Base-by-base conservation (phyloP, 2,329 filamentous ascomycete species). In the Xylaria sp. region DNA sequence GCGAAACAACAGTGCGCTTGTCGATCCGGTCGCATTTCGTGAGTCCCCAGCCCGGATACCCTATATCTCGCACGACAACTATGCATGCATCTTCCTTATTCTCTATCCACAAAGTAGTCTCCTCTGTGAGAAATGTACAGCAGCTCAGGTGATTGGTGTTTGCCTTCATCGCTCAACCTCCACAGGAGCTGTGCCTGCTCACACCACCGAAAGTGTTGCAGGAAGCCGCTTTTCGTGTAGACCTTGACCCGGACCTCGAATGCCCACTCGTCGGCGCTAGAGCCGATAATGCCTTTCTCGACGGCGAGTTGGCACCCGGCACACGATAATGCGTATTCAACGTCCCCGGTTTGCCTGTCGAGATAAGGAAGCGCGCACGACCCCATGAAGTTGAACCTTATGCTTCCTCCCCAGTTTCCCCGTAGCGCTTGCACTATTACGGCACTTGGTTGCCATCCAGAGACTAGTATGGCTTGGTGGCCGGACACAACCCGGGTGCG, bases 171-270 rank as follows among this genome's bases (percentile, higher is more conserved):
- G 41, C 60, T 64, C 35, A 48, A 65, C 35, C 25, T 55, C 74
- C 74, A 76, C 43, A 76, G 60, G 29, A 68, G 43, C 62, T 76
- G 73, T 61, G 73, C 73, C 63, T 73, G 68, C 67, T 72, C 66
- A 68, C 73, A 77, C 70, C 70, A 74, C 64, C 64, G 65, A 67
- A 76, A 76, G 65, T 77, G 72, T 49, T 71, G 60, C 55, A 76
- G 54, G 66, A 75, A 75, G 21, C 61, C 69, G 56, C 68, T 65
- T 65, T 61, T 68, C 41, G 72, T 54, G 70, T 74, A 76, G 25
- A 63, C 55, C 54, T 54, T 60, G 29, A n/a, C n/a, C n/a, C 62
- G 62, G 57, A 27, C 55, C 41, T 70, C 60, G 44, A 57, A 64
- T 31, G 60, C 65, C 65, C 64, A 66, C 23, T 60, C 19, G 44